phyloP scores from a whole-genome alignment of 2,329 filamentous ascomycete genomes.

The Colletotrichum limetticola region DNA sequence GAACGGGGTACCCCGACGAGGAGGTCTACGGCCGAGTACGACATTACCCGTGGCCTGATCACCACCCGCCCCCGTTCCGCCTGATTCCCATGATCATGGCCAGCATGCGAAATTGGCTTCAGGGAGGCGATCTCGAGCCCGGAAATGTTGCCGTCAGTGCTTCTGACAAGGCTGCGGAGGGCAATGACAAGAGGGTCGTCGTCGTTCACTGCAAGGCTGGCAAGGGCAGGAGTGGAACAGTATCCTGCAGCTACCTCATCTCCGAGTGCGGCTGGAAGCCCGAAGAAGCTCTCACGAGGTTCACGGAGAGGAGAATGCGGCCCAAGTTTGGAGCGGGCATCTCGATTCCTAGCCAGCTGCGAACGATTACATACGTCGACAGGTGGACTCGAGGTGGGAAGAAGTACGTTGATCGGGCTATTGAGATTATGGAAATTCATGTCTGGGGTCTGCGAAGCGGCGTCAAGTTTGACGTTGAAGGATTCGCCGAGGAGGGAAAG shows the following conservation, averaged over 20 bases:
- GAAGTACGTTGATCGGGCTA: constrained; percentile 81
- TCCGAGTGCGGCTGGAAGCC: constrained; percentile 77
- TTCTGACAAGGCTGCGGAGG: constrained; percentile 36
- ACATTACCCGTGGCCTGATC: constrained; percentile 97
- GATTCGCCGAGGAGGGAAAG: constrained; percentile 89
- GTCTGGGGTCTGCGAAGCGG: constrained; percentile 89
- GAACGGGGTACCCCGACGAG: constrained; percentile 92
- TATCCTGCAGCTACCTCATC: constrained; percentile 90
- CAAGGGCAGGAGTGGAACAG: constrained; percentile 91
- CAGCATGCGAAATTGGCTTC: constrained; percentile 91
- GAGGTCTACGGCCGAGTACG: constrained; percentile 87
- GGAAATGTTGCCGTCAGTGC: constrained; percentile 21
- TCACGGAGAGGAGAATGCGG: constrained; percentile 88
- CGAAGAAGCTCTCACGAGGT: constrained; percentile 63
- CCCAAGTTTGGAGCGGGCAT: constrained; percentile 89
- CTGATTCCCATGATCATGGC: constrained; percentile 90
- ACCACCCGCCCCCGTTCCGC: constrained; percentile 93
- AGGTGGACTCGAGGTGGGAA: constrained; percentile 82
- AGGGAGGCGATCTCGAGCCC: constrained; percentile 55
- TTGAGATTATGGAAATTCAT: constrained; percentile 90
- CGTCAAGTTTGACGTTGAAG: constrained; percentile 87
- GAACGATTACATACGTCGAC: constrained; percentile 90
- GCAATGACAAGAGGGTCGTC: constrained; percentile 69
- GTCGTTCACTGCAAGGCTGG: constrained; percentile 98
- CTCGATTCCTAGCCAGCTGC: constrained; percentile 90